Percentiles rank a stretch among this genome's conserved stretches.
Evolutionary conservation across 345 rosid species (phyloP).

Genomic region (Dovyalis caffra): DNA sequence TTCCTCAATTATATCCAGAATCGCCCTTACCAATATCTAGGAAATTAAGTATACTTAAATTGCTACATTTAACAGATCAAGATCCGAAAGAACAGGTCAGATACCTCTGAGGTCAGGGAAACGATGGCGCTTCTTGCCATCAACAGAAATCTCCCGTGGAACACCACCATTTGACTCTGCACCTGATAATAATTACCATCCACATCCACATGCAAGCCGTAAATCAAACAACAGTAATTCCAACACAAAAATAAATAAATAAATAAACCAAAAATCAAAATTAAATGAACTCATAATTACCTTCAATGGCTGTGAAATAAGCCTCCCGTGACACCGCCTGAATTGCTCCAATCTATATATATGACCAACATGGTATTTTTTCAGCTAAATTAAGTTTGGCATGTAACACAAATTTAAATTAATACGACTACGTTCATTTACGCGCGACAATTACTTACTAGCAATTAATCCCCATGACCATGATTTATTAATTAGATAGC

Average conservation of each 20-base stretch:
- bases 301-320: slow-evolving; percentile 62
- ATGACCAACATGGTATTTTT: background rate
- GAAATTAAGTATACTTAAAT: too few species aligned
- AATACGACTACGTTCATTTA: background rate
- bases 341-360: slow-evolving; percentile 79
- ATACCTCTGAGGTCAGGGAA: slow-evolving; percentile 76
- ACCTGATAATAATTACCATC: slow-evolving; percentile 21
- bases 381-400: background rate
- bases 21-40: background rate
- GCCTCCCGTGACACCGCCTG: slow-evolving; percentile 81
- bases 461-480: too few species aligned
- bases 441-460: background rate
- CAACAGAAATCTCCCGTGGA: slow-evolving; percentile 34
- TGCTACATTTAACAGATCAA: background rate
- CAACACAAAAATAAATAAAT: too few species aligned
- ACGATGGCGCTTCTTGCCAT: slow-evolving; percentile 39
- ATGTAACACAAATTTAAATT: background rate
- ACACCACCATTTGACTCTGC: slow-evolving; percentile 41
- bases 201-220: background rate
- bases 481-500: too few species aligned
- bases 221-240: background rate
- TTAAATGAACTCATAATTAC: slow-evolving; percentile 22
- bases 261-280: background rate
- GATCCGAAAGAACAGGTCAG: background rate
- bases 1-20: background rate